phyloP scores from a whole-genome alignment of 495 filamentous ascomycete species.

The Pyrenopolyporus hunteri region DNA sequence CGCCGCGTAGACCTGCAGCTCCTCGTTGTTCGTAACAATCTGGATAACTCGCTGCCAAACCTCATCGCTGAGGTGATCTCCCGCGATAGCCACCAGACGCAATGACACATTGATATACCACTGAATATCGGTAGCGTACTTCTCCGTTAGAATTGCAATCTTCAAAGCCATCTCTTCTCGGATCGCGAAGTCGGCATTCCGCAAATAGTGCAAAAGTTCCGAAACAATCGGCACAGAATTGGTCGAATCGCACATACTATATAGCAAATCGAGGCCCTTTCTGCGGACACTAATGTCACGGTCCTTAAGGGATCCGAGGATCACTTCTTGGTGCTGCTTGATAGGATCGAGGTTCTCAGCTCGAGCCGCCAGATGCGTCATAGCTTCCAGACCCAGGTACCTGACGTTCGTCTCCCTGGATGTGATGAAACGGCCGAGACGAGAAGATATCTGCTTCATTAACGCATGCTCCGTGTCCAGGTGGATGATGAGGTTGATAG shows the following conservation, averaged over 20 bases:
- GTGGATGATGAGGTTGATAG: conserved; percentile 97
- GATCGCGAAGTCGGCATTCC: conserved; percentile 96
- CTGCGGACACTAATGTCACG: conserved; percentile 96
- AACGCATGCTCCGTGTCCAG: conserved; percentile 95
- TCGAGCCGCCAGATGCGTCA: conserved; percentile 96
- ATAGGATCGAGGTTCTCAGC: conserved; percentile 96
- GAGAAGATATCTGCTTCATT: conserved; percentile 96
- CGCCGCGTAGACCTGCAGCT: conserved; percentile 94
- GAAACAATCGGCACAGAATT: conserved; percentile 93
- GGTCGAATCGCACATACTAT: conserved; percentile 98
- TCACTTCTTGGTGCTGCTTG: conserved; percentile 96
- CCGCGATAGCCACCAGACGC: conserved; percentile 92
- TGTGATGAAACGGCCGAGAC: conserved; percentile 94
- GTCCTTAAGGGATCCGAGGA: conserved; percentile 91
- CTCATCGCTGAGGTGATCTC: conserved; percentile 98
- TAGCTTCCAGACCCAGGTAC: conserved; percentile 94
- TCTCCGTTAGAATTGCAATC: conserved; percentile 97
- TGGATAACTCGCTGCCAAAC: conserved; percentile 99
- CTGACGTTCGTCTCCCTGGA: conserved; percentile 97
- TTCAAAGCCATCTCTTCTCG: conserved; percentile 99
- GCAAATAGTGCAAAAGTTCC: conserved; percentile 92
- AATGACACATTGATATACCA: conserved; percentile 99
- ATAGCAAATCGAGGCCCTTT: conserved; percentile 93
- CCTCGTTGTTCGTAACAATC: conserved; percentile 99
- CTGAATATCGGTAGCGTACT: conserved; percentile 96